Percentiles rank a stretch among this genome's conserved stretches.
These are phyloP conservation scores for Entomortierella beljakovae DNA, from an alignment of 192 early-diverging fungal genomes.

Conservation along the genomic window DNA sequence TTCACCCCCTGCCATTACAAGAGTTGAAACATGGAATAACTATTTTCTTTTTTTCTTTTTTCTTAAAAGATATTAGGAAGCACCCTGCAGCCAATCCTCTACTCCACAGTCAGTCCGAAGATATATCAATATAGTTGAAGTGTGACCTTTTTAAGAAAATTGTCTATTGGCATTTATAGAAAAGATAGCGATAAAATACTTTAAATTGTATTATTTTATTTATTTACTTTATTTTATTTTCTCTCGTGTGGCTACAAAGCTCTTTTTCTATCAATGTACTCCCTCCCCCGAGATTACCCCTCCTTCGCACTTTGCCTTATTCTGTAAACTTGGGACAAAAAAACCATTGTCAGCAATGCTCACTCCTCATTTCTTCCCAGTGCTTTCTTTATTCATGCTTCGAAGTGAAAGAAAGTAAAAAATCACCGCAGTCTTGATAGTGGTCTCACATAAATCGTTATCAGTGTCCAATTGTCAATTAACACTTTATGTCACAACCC, in stretches of 20 bases:
- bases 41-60: too few relatives aligned
- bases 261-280: constrained; percentile 42
- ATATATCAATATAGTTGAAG: too few relatives aligned
- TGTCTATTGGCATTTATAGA: too few relatives aligned
- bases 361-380: constrained; percentile 1
- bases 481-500: neutral
- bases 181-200: neutral
- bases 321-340: neutral
- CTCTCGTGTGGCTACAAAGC: neutral
- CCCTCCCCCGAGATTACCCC: constrained; percentile 36
- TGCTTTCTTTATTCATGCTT: constrained; percentile 3
- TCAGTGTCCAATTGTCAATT: neutral
- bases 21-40: too few relatives aligned
- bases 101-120: too few relatives aligned
- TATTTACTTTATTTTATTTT: neutral
- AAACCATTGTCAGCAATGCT: neutral
- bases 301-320: neutral
- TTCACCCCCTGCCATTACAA: too few relatives aligned
- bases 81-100: too few relatives aligned
- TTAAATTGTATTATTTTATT: neutral
- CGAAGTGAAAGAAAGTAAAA: neutral
- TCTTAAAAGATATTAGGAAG: too few relatives aligned
- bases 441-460: constrained; percentile 3
- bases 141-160: too few relatives aligned
- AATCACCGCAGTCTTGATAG: neutral